These are phyloP conservation scores for Calophaca sinica DNA, from an alignment of 306 rosid genomes.

Conservation along the genomic window DNA sequence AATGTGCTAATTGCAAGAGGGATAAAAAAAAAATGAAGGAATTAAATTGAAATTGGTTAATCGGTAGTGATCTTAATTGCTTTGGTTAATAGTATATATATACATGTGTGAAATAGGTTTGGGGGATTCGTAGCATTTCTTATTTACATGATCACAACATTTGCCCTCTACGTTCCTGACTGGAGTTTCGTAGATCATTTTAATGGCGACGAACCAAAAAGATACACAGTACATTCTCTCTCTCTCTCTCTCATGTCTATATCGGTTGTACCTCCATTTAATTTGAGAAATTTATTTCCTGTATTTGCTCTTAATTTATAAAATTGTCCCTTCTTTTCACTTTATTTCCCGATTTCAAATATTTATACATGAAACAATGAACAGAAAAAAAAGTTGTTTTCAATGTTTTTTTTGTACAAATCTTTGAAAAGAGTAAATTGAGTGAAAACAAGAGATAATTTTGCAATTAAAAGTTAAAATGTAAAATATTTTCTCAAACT, in stretches of 20 bases:
- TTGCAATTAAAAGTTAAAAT: too few species aligned
- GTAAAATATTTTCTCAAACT: background rate
- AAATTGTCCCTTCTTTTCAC: too few species aligned
- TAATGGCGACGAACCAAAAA: constrained; percentile 9
- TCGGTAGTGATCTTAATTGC: constrained; percentile 2
- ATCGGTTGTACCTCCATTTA: background rate
- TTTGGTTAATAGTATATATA: constrained; percentile 6
- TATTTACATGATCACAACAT: constrained; percentile 80
- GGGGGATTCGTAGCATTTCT: constrained; percentile 78
- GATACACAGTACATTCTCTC: constrained; percentile 59
- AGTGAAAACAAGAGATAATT: too few species aligned
- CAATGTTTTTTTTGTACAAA: too few species aligned
- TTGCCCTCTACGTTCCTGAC: constrained; percentile 74
- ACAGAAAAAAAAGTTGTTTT: too few species aligned
- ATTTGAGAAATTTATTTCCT: too few species aligned
- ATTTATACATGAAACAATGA: too few species aligned
- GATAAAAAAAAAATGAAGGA: background rate
- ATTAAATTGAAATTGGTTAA: background rate
- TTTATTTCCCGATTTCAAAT: too few species aligned
- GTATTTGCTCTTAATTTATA: too few species aligned
- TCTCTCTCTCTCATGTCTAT: background rate
- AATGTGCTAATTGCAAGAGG: too few species aligned
- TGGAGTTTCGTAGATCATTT: constrained; percentile 69
- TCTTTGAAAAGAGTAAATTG: too few species aligned
- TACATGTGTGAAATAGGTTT: constrained; percentile 55